Conservation (phyloP, 345 rosid species). For the Citrus cavaleriei region DNA sequence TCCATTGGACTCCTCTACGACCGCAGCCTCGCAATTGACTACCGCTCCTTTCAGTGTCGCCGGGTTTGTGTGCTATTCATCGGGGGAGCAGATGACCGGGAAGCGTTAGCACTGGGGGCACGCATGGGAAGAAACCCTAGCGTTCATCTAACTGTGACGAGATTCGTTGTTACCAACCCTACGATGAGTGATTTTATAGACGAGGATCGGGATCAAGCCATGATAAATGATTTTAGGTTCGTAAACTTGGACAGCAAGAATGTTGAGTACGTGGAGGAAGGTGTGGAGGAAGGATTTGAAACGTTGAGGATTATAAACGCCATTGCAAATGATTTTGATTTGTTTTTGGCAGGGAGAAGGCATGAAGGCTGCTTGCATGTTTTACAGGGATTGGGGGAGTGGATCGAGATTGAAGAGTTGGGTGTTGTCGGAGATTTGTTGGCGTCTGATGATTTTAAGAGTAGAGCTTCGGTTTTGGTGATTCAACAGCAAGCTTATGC, state of each 20-base stretch:
- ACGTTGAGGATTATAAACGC: neutral
- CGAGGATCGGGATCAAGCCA: conserved; percentile 19
- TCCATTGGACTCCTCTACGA: conserved; percentile 29
- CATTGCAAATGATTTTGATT: conserved; percentile 27
- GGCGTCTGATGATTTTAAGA: conserved; percentile 30
- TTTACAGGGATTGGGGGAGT: conserved; percentile 30
- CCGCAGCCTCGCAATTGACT: conserved; percentile 9
- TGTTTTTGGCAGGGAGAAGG: conserved; percentile 41
- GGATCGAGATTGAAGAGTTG: conserved; percentile 37
- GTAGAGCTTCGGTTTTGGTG: conserved; percentile 32
- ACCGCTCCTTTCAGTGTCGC: neutral
- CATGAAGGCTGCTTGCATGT: conserved; percentile 25
- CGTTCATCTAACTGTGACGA: neutral
- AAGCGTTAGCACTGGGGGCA: conserved; percentile 28
- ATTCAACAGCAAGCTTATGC: conserved; percentile 33
- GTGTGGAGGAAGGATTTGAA: neutral
- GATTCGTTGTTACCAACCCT: neutral
- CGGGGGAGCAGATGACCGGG: neutral
- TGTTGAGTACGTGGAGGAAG: neutral
- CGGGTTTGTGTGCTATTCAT: neutral
- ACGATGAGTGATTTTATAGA: conserved; percentile 22
- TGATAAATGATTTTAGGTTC: conserved; percentile 26
- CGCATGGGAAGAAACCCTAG: neutral
- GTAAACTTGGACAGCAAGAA: neutral
- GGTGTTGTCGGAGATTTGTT: conserved; percentile 40